Evolutionary conservation across 352 stramenopile genomes (phyloP).

Genomic region (Bremia lactucae): DNA sequence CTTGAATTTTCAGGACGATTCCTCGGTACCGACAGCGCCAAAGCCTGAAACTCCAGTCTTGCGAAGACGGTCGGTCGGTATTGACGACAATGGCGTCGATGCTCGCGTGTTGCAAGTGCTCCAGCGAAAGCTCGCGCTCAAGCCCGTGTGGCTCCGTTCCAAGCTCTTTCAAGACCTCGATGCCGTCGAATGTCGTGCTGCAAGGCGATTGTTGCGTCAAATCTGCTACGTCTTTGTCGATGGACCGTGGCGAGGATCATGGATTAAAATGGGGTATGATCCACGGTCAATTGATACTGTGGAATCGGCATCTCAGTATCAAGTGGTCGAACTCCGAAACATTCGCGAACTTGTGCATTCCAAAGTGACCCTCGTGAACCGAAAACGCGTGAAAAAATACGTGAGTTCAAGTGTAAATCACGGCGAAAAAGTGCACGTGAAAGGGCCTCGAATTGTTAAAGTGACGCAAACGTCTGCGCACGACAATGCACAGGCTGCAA

Average conservation of each 20-base stretch:
- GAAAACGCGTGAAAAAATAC: conserved; percentile 63
- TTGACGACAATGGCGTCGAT: conserved; percentile 45
- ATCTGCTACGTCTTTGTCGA: conserved; percentile 82
- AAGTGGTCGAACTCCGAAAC: conserved; percentile 73
- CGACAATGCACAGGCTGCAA: conserved; percentile 50
- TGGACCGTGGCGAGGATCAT: conserved; percentile 69
- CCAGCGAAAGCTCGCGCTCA: conserved; percentile 41
- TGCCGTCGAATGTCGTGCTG: conserved; percentile 47
- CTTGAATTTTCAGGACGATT: conserved; percentile 68
- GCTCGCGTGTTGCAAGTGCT: conserved; percentile 50
- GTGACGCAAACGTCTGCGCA: conserved; percentile 60
- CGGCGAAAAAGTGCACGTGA: conserved; percentile 34
- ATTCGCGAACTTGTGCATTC: conserved; percentile 73
- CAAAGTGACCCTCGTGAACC: conserved; percentile 56
- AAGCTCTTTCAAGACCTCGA: conserved; percentile 61
- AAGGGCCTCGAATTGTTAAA: conserved; percentile 61
- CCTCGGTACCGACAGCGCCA: conserved; percentile 31
- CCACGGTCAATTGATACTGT: conserved; percentile 25
- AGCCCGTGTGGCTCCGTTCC: conserved; percentile 65
- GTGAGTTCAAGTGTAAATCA: conserved; percentile 13
- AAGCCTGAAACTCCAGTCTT: conserved; percentile 41
- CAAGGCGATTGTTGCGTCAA: conserved; percentile 45
- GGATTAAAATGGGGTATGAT: conserved; percentile 78
- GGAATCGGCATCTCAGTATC: conserved; percentile 40
- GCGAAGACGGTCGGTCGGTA: conserved; percentile 37